phyloP scores from a whole-genome alignment of 306 rosid genomes.

The Vigna nakashimae region DNA sequence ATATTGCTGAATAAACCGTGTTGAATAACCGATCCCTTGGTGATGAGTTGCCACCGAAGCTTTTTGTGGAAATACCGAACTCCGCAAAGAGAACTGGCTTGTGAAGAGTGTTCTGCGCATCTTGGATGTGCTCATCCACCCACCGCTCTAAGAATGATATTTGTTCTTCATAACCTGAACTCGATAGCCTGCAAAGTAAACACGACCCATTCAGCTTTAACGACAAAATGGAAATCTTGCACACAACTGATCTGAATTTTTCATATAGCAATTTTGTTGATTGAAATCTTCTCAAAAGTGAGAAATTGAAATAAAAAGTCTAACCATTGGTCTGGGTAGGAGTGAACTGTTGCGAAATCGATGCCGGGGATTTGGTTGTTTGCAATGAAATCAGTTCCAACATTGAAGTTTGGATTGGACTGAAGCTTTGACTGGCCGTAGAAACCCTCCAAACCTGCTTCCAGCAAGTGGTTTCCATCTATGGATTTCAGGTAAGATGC shows the following conservation, averaged over 20 bases:
- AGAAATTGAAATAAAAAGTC: not conserved
- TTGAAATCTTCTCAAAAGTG: not conserved
- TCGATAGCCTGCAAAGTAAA: slow-evolving; percentile 61
- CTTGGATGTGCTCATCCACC: slow-evolving; percentile 79
- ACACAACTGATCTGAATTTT: not conserved
- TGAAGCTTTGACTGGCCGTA: slow-evolving; percentile 67
- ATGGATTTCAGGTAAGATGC: slow-evolving; percentile 86
- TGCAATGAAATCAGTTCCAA: slow-evolving; percentile 89
- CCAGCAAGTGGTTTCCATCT: slow-evolving; percentile 87
- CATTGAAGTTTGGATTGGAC: slow-evolving; percentile 65
- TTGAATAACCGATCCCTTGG: slow-evolving; percentile 70
- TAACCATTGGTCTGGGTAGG: slow-evolving; percentile 94
- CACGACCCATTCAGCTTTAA: slow-evolving; percentile 8
- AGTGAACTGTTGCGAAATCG: slow-evolving; percentile 88
- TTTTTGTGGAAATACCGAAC: slow-evolving; percentile 74
- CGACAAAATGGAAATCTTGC: not conserved
- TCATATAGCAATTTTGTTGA: no score
- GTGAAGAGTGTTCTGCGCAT: slow-evolving; percentile 79
- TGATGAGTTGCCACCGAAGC: slow-evolving; percentile 45
- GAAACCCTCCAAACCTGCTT: slow-evolving; percentile 91
- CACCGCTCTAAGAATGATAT: slow-evolving; percentile 67
- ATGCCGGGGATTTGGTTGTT: slow-evolving; percentile 85
- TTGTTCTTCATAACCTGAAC: slow-evolving; percentile 64
- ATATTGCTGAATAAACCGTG: slow-evolving; percentile 64
- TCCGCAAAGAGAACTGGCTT: slow-evolving; percentile 90